These are phyloP conservation scores for Mortierella sp. DNA, from an alignment of 371 early-diverging fungal species.

Conservation along the genomic window DNA sequence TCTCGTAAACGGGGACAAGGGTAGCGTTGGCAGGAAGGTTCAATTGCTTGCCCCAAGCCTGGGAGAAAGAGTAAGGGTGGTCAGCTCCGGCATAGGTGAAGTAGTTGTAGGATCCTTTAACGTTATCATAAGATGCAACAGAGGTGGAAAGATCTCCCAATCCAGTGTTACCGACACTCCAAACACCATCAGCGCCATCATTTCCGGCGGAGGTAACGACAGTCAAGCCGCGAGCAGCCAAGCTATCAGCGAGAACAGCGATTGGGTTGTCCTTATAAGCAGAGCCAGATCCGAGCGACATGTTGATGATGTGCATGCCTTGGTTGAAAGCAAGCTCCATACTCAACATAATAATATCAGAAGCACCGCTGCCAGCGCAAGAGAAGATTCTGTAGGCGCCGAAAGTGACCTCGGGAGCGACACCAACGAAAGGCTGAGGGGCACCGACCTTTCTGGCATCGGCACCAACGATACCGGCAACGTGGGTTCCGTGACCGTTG, in stretches of 20 bases:
- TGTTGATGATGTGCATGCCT: conserved; percentile 68
- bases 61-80: conserved; percentile 26
- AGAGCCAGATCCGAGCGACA: conserved; percentile 69
- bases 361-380: conserved; percentile 65
- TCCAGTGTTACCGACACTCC: conserved; percentile 36
- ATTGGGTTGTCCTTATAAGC: conserved; percentile 62
- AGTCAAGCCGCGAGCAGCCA: conserved; percentile 59
- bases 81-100: conserved; percentile 20
- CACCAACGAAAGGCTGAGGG: conserved; percentile 62
- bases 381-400: conserved; percentile 74
- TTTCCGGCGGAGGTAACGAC: conserved; percentile 79
- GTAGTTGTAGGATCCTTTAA: conserved; percentile 22
- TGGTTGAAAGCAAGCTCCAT: conserved; percentile 70
- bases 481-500: conserved; percentile 67
- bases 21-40: conserved; percentile 61
- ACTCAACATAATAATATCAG: conserved; percentile 68
- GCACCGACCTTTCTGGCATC: conserved; percentile 56
- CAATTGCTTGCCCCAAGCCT: conserved; percentile 61
- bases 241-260: conserved; percentile 57
- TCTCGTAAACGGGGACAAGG: conserved; percentile 63
- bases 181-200: conserved; percentile 64
- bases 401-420: conserved; percentile 74
- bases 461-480: conserved; percentile 66
- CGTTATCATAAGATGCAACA: conserved; percentile 36
- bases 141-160: conserved; percentile 31